Percentiles rank a stretch among this genome's conserved stretches.
Evolutionary conservation across 2,329 filamentous ascomycete genomes (phyloP).

Genomic region (Biscogniauxia mediterranea): DNA sequence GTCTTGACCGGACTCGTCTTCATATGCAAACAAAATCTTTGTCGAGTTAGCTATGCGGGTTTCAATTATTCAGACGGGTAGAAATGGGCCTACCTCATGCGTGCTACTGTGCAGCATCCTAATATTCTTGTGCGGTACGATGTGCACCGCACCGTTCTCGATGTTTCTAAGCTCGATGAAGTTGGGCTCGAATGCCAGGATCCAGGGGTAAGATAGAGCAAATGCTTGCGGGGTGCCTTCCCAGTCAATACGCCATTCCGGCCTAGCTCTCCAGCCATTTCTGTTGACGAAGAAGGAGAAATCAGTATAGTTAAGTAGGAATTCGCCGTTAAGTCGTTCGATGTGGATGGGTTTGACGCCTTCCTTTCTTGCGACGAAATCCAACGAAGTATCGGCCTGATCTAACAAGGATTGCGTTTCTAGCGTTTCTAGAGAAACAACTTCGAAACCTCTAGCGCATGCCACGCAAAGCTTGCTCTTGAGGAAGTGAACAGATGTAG

Average conservation of each 20-base stretch:
- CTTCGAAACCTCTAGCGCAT: constrained; percentile 92
- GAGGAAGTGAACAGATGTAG: constrained; percentile 96
- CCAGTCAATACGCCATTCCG: constrained; percentile 98
- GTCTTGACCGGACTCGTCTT: constrained; percentile 91
- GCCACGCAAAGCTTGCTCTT: constrained; percentile 96
- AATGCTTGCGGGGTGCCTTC: constrained; percentile 91
- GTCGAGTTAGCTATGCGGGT: constrained; percentile 14
- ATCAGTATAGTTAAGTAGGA: constrained; percentile 95
- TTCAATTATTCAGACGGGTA: not conserved
- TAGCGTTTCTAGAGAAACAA: constrained; percentile 94
- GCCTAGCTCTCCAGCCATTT: constrained; percentile 93
- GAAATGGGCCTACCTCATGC: constrained; percentile 71
- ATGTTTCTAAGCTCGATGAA: constrained; percentile 97
- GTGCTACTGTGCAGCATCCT: constrained; percentile 97
- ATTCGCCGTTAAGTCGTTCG: constrained; percentile 94
- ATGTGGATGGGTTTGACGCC: constrained; percentile 95
- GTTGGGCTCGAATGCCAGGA: constrained; percentile 93
- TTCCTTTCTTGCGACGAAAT: constrained; percentile 93
- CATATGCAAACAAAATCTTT: constrained; percentile 95
- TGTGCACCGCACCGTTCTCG: constrained; percentile 91
- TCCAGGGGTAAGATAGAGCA: constrained; percentile 94
- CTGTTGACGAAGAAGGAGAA: constrained; percentile 99
- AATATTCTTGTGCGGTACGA: constrained; percentile 94
- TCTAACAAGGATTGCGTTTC: constrained; percentile 96
- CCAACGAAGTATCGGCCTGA: constrained; percentile 94